Evolutionary conservation across 163 green algal species (phyloP).

Genomic region (Chlamydomonas reinhardtii): DNA sequence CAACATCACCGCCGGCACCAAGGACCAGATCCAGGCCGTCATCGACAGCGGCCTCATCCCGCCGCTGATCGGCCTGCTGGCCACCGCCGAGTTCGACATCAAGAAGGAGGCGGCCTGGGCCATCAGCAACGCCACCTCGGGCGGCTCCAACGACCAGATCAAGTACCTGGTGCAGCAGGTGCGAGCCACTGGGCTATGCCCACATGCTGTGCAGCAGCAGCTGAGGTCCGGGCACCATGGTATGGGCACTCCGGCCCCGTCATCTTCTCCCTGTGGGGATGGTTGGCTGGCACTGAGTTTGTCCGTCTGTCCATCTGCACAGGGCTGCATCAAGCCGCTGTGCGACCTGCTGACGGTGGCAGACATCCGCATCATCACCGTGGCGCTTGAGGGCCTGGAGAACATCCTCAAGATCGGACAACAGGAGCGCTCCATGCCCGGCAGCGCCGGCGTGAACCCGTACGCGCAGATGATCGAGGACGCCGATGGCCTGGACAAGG

Average conservation of each 20-base stretch:
- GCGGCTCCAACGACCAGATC: conserved; percentile 94
- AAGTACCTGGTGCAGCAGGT: conserved; percentile 45
- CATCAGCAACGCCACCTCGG: conserved; percentile 98
- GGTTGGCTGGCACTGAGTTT: too few species aligned
- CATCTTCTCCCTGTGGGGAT: too few species aligned
- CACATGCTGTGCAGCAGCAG: too few species aligned
- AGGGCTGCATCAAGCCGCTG: conserved; percentile 93
- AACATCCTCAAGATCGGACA: conserved; percentile 99
- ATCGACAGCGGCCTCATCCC: conserved; percentile 93
- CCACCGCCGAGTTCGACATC: conserved; percentile 98
- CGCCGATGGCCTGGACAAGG: conserved; percentile 97
- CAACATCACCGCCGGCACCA: conserved; percentile 99
- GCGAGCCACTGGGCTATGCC: conserved; percentile 84
- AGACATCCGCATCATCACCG: conserved; percentile 95
- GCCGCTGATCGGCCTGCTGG: conserved; percentile 92
- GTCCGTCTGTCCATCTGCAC: not conserved
- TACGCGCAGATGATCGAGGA: conserved; percentile 96
- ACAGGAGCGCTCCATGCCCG: conserved; percentile 69
- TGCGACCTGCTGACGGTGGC: conserved; percentile 95
- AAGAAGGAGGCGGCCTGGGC: conserved; percentile 99
- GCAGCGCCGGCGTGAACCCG: conserved; percentile 82
- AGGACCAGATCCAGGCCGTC: conserved; percentile 94
- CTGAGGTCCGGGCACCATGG: too few species aligned
- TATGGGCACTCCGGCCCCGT: too few species aligned
- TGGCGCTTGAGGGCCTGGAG: conserved; percentile 98